Percentiles rank a stretch among this genome's conserved stretches.
phyloP scores from a whole-genome alignment of 2,329 filamentous ascomycete species.

The Claviceps sp. region DNA sequence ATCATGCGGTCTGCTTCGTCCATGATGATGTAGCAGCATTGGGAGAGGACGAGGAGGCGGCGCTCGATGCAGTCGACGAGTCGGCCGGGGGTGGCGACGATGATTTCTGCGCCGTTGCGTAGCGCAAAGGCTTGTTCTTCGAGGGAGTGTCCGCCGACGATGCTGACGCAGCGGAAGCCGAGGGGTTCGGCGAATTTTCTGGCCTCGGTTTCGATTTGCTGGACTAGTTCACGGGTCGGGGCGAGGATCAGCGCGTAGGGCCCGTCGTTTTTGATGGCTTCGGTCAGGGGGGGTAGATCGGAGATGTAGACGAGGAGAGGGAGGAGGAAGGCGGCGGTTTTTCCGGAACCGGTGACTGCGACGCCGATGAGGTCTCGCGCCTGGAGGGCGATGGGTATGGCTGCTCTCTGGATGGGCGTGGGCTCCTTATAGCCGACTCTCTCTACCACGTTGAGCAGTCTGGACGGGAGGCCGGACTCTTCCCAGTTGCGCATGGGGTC shows the following conservation, averaged over 20 bases:
- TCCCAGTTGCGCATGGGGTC: conserved; percentile 94
- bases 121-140: conserved; percentile 88
- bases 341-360: conserved; percentile 94
- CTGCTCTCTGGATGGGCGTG: conserved; percentile 80
- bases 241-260: conserved; percentile 96
- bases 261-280: conserved; percentile 81
- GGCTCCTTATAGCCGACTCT: conserved; percentile 85
- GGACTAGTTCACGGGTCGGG: conserved; percentile 90
- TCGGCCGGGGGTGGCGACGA: conserved; percentile 96
- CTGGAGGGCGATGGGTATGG: conserved; percentile 88
- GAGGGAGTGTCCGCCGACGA: conserved; percentile 92
- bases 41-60: conserved; percentile 77
- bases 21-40: conserved; percentile 98
- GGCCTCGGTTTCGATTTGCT: conserved; percentile 92
- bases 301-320: conserved; percentile 91
- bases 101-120: conserved; percentile 87
- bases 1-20: conserved; percentile 99
- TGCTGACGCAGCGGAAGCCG: conserved; percentile 88
- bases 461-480: conserved; percentile 67
- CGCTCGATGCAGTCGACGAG: conserved; percentile 94
- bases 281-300: conserved; percentile 71
- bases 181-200: conserved; percentile 82
- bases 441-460: conserved; percentile 68
- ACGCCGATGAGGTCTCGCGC: conserved; percentile 95
- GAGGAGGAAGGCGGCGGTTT: conserved; percentile 89